Evolutionary conservation across 495 filamentous ascomycete species (phyloP).

Genomic region (Penicillium goetzii): DNA sequence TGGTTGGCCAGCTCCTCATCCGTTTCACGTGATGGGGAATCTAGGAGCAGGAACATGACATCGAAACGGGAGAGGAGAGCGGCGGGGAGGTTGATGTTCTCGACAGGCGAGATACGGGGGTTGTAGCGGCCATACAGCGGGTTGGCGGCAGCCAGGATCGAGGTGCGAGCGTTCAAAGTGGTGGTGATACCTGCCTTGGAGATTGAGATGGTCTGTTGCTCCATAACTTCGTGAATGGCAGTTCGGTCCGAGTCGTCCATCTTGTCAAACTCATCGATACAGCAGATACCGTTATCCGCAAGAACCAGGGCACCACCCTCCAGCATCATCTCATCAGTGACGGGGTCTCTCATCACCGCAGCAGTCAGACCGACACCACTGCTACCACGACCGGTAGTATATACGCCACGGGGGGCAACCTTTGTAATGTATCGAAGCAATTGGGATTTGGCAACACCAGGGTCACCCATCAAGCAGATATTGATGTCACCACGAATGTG

Average conservation of each 20-base stretch:
- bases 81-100: slow-evolving; percentile 98
- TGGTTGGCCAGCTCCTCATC: slow-evolving; percentile 95
- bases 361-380: slow-evolving; percentile 97
- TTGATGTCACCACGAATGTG: slow-evolving; percentile 98
- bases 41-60: slow-evolving; percentile 92
- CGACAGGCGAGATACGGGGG: slow-evolving; percentile 91
- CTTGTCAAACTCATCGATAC: slow-evolving; percentile 99
- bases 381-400: slow-evolving; percentile 95
- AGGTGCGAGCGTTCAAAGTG: slow-evolving; percentile 92
- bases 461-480: slow-evolving; percentile 98
- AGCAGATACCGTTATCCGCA: slow-evolving; percentile 98
- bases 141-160: slow-evolving; percentile 97
- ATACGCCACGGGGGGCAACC: slow-evolving; percentile 94
- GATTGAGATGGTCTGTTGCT: slow-evolving; percentile 98
- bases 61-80: slow-evolving; percentile 96
- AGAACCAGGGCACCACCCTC: slow-evolving; percentile 95
- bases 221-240: slow-evolving; percentile 99
- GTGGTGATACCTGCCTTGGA: slow-evolving; percentile 98
- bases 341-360: slow-evolving; percentile 96
- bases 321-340: slow-evolving; percentile 98
- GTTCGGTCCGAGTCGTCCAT: slow-evolving; percentile 98
- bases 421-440: slow-evolving; percentile 97
- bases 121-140: slow-evolving; percentile 98
- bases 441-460: slow-evolving; percentile 98
- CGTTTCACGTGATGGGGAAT: slow-evolving; percentile 82